A percentile compares a stretch with the other conserved stretches of the same genome.
These are phyloP conservation scores for Zymoseptoria ardabiliae DNA, from an alignment of 2,329 filamentous ascomycete species.

Conservation along the genomic window DNA sequence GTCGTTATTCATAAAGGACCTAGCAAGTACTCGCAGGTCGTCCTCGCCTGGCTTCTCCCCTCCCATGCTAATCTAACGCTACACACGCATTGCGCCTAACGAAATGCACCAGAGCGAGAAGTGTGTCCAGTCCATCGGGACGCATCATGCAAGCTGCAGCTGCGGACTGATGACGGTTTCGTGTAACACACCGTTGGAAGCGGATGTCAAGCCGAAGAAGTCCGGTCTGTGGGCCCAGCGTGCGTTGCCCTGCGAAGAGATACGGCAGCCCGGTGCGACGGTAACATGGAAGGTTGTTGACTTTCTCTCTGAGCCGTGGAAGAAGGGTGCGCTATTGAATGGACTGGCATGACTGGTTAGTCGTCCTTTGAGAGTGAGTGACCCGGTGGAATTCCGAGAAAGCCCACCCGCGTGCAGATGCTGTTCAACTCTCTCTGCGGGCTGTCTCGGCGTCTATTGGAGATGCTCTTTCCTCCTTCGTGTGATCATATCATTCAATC, in stretches of 20 bases:
- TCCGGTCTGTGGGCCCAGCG: conserved; percentile 5
- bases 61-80: conserved; percentile 8
- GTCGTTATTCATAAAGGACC: background rate
- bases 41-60: background rate
- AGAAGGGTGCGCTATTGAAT: background rate
- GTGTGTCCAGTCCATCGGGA: background rate
- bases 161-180: background rate
- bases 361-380: background rate
- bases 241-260: conserved; percentile 9
- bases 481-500: background rate
- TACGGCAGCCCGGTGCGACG: conserved; percentile 12
- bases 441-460: background rate
- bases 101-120: background rate
- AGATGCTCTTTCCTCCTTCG: background rate
- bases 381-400: background rate
- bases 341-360: background rate
- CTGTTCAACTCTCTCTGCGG: background rate
- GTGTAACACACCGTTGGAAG: conserved; percentile 6
- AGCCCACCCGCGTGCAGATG: background rate
- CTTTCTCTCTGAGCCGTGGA: background rate
- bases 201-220: conserved; percentile 16
- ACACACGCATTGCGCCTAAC: conserved; percentile 2
- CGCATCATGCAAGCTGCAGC: background rate
- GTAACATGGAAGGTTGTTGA: conserved; percentile 1
- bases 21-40: too few relatives aligned